Conservation (phyloP, 164 flowering plant species). For the Piper betle region DNA sequence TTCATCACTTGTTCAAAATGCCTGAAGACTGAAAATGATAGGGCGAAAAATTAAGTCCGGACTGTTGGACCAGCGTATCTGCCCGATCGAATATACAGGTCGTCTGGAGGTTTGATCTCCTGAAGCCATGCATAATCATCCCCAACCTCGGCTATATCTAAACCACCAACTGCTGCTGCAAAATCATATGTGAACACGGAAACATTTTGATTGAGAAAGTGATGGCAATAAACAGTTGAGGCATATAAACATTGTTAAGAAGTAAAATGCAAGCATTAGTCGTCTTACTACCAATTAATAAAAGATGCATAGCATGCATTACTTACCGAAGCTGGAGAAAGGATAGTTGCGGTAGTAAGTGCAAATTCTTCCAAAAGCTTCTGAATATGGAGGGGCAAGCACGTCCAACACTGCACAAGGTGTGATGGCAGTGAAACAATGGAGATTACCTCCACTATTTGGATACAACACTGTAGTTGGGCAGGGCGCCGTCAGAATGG, state of each 20-base stretch:
- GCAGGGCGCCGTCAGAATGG: conserved; percentile 57
- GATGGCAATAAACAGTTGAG: neutral
- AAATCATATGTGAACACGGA: neutral
- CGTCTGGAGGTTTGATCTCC: conserved; percentile 57
- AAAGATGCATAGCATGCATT: neutral
- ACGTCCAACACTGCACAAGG: conserved; percentile 93
- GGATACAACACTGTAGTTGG: conserved; percentile 64
- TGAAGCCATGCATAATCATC: conserved; percentile 88
- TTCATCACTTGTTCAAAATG: neutral
- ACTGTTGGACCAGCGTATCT: conserved; percentile 57
- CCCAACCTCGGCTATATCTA: conserved; percentile 21
- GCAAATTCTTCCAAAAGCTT: conserved; percentile 69
- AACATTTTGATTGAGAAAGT: no score
- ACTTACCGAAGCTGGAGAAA: conserved; percentile 57
- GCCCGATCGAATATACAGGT: conserved; percentile 78
- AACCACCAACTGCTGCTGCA: conserved; percentile 16
- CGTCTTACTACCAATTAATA: neutral
- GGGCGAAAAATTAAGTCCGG: conserved; percentile 25
- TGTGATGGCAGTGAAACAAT: conserved; percentile 83
- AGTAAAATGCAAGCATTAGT: neutral
- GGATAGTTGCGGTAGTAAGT: conserved; percentile 82
- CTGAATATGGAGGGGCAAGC: conserved; percentile 77
- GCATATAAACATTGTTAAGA: no score
- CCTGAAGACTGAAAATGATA: no score
- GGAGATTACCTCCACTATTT: conserved; percentile 68